Evolutionary conservation across 192 early-diverging fungal genomes (phyloP).

Genomic region (Backusella tarrabulga): DNA sequence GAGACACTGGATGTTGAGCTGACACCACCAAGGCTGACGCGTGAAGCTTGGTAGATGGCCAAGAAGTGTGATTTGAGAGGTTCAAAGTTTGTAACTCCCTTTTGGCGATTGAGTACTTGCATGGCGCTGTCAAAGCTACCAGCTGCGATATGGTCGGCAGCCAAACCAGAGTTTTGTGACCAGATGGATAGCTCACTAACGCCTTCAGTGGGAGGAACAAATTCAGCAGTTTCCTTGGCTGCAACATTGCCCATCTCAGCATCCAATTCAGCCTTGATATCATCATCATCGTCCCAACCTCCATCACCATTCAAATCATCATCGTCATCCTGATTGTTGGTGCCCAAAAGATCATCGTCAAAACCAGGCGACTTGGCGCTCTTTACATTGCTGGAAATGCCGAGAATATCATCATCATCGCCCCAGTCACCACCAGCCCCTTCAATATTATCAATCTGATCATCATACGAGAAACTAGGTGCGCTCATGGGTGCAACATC

Average conservation of each 20-base stretch:
- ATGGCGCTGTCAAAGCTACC: conserved; percentile 96
- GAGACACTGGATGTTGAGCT: conserved; percentile 59
- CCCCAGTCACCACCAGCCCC: conserved; percentile 77
- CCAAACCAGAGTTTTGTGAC: conserved; percentile 82
- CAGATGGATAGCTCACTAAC: conserved; percentile 69
- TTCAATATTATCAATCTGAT: conserved; percentile 52
- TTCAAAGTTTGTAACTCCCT: conserved; percentile 91
- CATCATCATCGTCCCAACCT: conserved; percentile 91
- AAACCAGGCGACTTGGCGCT: conserved; percentile 35
- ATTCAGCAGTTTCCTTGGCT: conserved; percentile 53
- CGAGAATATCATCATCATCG: conserved; percentile 66
- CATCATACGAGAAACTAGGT: conserved; percentile 50
- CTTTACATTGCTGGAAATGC: conserved; percentile 39
- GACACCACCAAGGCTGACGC: conserved; percentile 57
- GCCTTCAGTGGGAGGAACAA: conserved; percentile 76
- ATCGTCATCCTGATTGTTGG: conserved; percentile 47
- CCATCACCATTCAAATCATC: conserved; percentile 77
- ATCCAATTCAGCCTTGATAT: conserved; percentile 67
- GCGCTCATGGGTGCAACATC: conserved; percentile 43
- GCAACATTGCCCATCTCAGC: conserved; percentile 59
- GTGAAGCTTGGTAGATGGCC: conserved; percentile 77
- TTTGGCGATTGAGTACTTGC: conserved; percentile 89
- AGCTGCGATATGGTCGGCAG: conserved; percentile 92
- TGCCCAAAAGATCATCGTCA: conserved; percentile 21
- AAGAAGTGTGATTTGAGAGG: conserved; percentile 89